phyloP scores from a whole-genome alignment of 768 basidiomycete genomes.

The Naganishia kalamii region DNA sequence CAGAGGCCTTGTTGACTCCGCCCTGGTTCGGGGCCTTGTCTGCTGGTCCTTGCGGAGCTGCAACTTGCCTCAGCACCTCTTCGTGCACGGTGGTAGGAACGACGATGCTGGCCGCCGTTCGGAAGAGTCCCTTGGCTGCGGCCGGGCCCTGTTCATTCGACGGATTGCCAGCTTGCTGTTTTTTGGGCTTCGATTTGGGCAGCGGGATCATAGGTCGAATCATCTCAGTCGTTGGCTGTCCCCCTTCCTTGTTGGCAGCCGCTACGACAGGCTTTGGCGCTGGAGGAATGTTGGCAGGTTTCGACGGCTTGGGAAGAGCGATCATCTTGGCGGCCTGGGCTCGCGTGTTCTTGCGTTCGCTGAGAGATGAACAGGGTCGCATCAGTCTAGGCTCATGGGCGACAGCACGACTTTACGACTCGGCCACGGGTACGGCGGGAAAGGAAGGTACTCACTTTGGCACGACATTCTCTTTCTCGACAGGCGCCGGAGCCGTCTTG shows the following conservation, averaged over 20 bases:
- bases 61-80: too few relatives aligned
- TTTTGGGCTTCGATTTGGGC: conserved; percentile 3
- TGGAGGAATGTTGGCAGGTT: not conserved
- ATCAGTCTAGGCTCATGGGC: not conserved
- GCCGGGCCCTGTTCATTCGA: not conserved
- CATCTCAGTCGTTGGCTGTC: not conserved
- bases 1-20: not conserved
- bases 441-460: not conserved
- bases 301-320: not conserved
- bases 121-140: not conserved
- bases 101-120: not conserved
- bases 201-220: not conserved
- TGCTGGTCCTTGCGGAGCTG: too few relatives aligned
- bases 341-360: not conserved
- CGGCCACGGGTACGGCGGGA: not conserved
- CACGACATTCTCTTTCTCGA: conserved; percentile 6
- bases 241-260: not conserved
- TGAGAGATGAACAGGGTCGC: too few relatives aligned
- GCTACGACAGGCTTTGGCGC: too few relatives aligned
- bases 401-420: not conserved
- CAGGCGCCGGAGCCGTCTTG: too few relatives aligned
- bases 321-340: not conserved
- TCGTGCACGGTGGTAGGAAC: not conserved
- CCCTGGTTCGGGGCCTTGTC: not conserved
- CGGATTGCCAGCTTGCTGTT: not conserved